phyloP scores from a whole-genome alignment of 148 eudicot genomes.

The Rhododendron vialii region DNA sequence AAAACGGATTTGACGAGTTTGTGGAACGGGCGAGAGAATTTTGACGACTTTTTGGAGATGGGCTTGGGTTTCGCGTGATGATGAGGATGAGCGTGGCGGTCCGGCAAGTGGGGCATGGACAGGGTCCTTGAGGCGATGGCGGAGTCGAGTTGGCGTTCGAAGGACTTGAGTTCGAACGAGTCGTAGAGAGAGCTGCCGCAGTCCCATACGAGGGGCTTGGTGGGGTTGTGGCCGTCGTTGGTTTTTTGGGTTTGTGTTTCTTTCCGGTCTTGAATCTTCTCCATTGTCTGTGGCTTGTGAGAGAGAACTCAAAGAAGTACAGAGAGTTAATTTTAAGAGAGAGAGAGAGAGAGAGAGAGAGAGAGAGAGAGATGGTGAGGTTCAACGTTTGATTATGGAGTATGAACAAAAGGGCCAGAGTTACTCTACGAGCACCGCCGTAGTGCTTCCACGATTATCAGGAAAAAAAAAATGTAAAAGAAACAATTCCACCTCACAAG shows the following conservation, averaged over 20 bases:
- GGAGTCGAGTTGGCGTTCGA: conserved; percentile 64
- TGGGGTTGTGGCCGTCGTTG: background rate
- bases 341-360: background rate
- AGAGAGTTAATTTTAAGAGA: background rate
- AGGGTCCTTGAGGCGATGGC: conserved; percentile 63
- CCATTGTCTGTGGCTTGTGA: background rate
- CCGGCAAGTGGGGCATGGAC: conserved; percentile 84
- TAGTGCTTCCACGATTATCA: too few relatives aligned
- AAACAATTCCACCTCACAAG: background rate
- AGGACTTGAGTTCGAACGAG: conserved; percentile 70
- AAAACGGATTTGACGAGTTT: conserved; percentile 65
- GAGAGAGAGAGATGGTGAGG: background rate
- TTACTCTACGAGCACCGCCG: too few relatives aligned
- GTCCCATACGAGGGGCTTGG: conserved; percentile 48
- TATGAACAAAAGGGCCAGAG: background rate
- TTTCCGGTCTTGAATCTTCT: background rate
- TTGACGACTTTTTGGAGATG: conserved; percentile 23
- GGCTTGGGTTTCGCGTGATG: conserved; percentile 11
- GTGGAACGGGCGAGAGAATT: conserved; percentile 32
- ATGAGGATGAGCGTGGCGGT: conserved; percentile 12
- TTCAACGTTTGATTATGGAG: background rate
- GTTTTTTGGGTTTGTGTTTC: background rate
- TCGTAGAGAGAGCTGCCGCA: conserved; percentile 83
- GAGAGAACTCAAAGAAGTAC: background rate
- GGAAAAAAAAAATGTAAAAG: too few relatives aligned